Percentiles rank a stretch among this genome's conserved stretches.
These are phyloP conservation scores for Biscogniauxia marginata DNA, from an alignment of 2,329 filamentous ascomycete species.

Conservation along the genomic window DNA sequence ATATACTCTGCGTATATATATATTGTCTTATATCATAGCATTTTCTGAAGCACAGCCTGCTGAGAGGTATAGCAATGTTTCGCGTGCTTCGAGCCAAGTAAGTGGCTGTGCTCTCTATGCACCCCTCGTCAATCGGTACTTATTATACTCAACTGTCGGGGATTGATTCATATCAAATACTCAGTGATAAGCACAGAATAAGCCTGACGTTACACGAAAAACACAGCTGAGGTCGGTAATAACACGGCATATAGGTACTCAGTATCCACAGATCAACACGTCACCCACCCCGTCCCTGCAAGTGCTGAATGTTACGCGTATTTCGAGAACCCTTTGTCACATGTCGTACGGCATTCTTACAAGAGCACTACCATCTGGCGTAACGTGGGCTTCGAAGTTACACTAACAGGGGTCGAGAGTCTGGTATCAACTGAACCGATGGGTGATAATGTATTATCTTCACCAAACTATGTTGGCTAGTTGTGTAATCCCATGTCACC, in stretches of 20 bases:
- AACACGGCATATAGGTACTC: no score
- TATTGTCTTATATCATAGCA: no score
- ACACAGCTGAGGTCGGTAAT: not conserved
- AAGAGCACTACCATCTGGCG: not conserved
- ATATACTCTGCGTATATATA: no score
- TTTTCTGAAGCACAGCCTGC: not conserved
- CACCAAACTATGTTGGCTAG: no score
- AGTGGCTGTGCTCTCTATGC: not conserved
- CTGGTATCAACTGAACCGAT: no score
- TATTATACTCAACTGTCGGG: not conserved
- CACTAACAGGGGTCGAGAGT: not conserved
- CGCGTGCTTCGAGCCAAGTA: not conserved
- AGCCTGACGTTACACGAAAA: not conserved
- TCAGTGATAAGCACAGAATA: no score
- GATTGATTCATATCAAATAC: not conserved
- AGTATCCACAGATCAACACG: no score
- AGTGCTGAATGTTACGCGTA: not conserved
- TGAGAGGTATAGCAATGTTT: not conserved
- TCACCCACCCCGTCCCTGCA: not conserved
- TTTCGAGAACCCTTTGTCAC: not conserved
- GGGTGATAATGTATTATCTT: no score
- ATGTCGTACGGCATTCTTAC: not conserved
- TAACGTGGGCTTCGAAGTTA: not conserved
- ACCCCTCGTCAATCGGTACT: not conserved
- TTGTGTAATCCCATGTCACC: no score